A percentile compares a stretch with the other conserved stretches of the same genome.
These are phyloP conservation scores for Mallotus repandus DNA, from an alignment of 441 rosid species.

Conservation along the genomic window DNA sequence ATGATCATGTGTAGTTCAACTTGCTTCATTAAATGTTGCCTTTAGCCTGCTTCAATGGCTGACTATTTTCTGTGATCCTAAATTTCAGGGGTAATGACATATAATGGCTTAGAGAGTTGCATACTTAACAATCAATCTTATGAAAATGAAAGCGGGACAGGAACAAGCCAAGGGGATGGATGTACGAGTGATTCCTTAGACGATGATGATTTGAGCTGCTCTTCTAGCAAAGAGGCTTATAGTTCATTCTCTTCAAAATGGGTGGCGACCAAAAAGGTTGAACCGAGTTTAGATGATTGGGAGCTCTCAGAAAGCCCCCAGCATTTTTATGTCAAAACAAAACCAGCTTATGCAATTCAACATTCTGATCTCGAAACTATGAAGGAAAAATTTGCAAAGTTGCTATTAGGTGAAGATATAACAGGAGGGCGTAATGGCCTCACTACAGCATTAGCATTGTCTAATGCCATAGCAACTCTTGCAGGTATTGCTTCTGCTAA, in stretches of 20 bases:
- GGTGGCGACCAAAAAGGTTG: conserved; percentile 54
- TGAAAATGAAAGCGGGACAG: conserved; percentile 76
- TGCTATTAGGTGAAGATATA: conserved; percentile 79
- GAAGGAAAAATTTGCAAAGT: conserved; percentile 85
- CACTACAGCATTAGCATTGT: conserved; percentile 73
- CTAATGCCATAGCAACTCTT: conserved; percentile 84
- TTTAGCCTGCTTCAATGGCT: not conserved
- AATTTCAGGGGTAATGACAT: conserved; percentile 66
- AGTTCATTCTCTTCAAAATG: conserved; percentile 91
- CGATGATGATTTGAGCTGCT: conserved; percentile 83
- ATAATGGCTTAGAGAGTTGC: conserved; percentile 82
- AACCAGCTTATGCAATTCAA: conserved; percentile 42
- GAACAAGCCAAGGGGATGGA: conserved; percentile 81
- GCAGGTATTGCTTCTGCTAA: conserved; percentile 51
- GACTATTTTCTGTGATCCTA: not conserved
- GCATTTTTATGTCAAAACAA: conserved; percentile 57
- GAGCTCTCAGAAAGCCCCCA: conserved; percentile 53
- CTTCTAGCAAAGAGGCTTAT: conserved; percentile 85
- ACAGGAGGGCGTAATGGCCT: conserved; percentile 82
- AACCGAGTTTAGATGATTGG: conserved; percentile 54
- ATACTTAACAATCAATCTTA: conserved; percentile 78
- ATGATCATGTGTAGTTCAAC: no score
- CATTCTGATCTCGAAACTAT: conserved; percentile 69
- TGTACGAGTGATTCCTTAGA: conserved; percentile 74
- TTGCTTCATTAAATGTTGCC: no score